Conservation (phyloP, 2,329 filamentous ascomycete species). For the Curvularia sp. region DNA sequence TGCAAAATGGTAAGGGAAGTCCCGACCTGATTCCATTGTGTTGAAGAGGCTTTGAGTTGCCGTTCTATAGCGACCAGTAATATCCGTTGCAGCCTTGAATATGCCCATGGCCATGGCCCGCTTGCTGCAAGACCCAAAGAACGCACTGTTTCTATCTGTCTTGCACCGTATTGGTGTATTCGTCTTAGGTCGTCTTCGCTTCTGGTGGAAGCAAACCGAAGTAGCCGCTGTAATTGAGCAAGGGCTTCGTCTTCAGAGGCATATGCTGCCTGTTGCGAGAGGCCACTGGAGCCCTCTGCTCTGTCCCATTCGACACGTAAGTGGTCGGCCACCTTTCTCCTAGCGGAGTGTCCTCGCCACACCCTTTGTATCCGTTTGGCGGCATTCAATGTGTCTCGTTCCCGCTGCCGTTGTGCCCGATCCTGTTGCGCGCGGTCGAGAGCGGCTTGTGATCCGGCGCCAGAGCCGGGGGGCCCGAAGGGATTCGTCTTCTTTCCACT, state of each 20-base stretch:
- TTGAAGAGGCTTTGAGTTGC: slow-evolving; percentile 19
- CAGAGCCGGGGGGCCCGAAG: slow-evolving; percentile 67
- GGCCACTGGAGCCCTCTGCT: slow-evolving; percentile 29
- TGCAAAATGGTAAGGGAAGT: slow-evolving; percentile 31
- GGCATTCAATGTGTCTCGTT: slow-evolving; percentile 78
- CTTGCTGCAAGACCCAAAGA: slow-evolving; percentile 29
- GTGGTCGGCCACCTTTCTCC: slow-evolving; percentile 65
- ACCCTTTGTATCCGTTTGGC: slow-evolving; percentile 75
- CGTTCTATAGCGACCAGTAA: slow-evolving; percentile 46
- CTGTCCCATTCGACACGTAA: slow-evolving; percentile 51
- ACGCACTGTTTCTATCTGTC: slow-evolving; percentile 45
- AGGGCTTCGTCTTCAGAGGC: slow-evolving; percentile 49
- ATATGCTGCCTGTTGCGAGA: slow-evolving; percentile 39
- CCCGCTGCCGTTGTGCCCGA: slow-evolving; percentile 77
- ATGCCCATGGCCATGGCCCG: slow-evolving; percentile 52
- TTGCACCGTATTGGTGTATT: slow-evolving; percentile 50
- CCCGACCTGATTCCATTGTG: slow-evolving; percentile 20
- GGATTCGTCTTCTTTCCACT: slow-evolving; percentile 84
- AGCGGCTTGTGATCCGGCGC: slow-evolving; percentile 74
- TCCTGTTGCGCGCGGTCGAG: slow-evolving; percentile 88
- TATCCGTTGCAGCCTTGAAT: slow-evolving; percentile 51
- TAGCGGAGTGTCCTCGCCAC: slow-evolving; percentile 79
- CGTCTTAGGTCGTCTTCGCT: slow-evolving; percentile 50
- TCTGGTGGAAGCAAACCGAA: slow-evolving; percentile 53
- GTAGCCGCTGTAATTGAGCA: slow-evolving; percentile 51